phyloP scores from a whole-genome alignment of 768 basidiomycete genomes.

The Termitomyces sp. region DNA sequence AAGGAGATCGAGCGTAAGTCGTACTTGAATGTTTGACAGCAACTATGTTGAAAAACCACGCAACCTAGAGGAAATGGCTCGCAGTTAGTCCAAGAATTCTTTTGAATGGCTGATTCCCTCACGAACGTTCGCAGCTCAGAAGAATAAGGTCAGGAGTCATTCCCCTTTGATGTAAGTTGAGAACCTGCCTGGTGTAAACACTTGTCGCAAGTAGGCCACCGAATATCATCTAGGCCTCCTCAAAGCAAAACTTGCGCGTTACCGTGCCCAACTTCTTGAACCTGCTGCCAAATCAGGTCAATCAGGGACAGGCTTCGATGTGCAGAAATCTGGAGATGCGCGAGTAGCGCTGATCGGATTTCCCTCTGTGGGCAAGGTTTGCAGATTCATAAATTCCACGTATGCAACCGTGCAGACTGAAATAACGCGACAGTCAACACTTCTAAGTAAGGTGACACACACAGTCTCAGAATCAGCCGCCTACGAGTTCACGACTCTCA shows the following conservation, averaged over 20 bases:
- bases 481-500: conserved; percentile 94
- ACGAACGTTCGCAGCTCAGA: conserved; percentile 60
- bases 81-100: conserved; percentile 58
- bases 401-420: neutral
- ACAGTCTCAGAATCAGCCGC: conserved; percentile 87
- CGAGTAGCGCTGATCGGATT: conserved; percentile 92
- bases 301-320: conserved; percentile 83
- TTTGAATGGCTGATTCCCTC: neutral
- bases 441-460: conserved; percentile 88
- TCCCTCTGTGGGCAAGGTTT: conserved; percentile 89
- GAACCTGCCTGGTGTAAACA: conserved; percentile 8
- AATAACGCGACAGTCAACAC: conserved; percentile 61
- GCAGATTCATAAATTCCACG: neutral
- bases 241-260: conserved; percentile 93
- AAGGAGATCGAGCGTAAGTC: conserved; percentile 91
- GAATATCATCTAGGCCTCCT: conserved; percentile 92
- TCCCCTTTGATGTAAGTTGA: neutral
- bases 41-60: neutral
- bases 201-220: conserved; percentile 60
- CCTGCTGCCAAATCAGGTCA: conserved; percentile 82
- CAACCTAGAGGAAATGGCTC: conserved; percentile 87
- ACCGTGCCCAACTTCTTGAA: conserved; percentile 93
- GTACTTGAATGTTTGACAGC: neutral
- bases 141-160: conserved; percentile 72
- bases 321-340: conserved; percentile 80